Conservation (phyloP, 805 yeast species). For the Candida krabiensis region DNA sequence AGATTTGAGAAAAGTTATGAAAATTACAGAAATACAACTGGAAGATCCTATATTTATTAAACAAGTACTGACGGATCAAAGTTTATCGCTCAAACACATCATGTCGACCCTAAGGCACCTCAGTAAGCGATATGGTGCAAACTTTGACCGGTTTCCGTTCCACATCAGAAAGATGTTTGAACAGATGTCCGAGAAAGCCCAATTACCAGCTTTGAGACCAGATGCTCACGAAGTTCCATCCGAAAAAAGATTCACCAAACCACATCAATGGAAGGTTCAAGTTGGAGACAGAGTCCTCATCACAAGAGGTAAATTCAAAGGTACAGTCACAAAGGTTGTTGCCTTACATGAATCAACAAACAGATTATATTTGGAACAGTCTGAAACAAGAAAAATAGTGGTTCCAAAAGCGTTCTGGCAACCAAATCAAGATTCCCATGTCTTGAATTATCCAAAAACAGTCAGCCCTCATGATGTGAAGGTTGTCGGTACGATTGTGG, state of each 20-base stretch:
- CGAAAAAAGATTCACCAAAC: slow-evolving; percentile 37
- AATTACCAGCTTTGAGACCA: slow-evolving; percentile 33
- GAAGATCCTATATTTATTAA: no score
- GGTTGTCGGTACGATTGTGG: slow-evolving; percentile 74
- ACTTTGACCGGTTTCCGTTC: slow-evolving; percentile 31
- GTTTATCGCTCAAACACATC: no score
- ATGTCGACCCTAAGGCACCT: slow-evolving; percentile 21
- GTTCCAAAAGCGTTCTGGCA: slow-evolving; percentile 76
- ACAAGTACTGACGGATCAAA: no score
- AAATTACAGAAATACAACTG: no score
- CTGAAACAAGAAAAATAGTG: slow-evolving; percentile 60
- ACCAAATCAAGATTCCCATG: slow-evolving; percentile 68
- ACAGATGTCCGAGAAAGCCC: slow-evolving; percentile 27
- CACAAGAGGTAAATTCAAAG: slow-evolving; percentile 66
- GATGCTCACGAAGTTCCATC: slow-evolving; percentile 31
- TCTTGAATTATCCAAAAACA: slow-evolving; percentile 65
- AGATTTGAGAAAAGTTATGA: no score
- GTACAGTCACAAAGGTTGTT: slow-evolving; percentile 69
- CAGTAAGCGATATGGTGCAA: slow-evolving; percentile 33
- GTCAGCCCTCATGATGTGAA: slow-evolving; percentile 61
- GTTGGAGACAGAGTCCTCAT: slow-evolving; percentile 80
- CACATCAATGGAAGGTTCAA: slow-evolving; percentile 58
- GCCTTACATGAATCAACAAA: slow-evolving; percentile 61
- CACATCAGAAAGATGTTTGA: slow-evolving; percentile 29
- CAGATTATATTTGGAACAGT: slow-evolving; percentile 64